Evolutionary conservation across 2,329 filamentous ascomycete genomes (phyloP).

Genomic region (Coccinonectria pachysandricola): DNA sequence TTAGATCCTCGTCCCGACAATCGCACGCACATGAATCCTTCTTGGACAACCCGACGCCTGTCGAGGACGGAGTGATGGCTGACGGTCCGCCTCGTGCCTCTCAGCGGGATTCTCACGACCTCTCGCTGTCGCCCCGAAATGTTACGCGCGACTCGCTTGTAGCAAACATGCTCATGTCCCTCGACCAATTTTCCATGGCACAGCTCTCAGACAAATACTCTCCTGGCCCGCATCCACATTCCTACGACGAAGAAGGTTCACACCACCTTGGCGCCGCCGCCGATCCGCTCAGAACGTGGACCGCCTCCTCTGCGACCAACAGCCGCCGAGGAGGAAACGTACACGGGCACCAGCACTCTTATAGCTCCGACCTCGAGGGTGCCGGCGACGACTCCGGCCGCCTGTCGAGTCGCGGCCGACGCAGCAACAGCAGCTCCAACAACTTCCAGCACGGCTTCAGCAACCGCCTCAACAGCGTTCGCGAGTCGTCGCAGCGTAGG

Average conservation of each 20-base stretch:
- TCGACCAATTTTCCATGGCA: conserved; percentile 67
- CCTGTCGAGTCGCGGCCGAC: conserved; percentile 49
- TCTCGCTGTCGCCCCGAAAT: conserved; percentile 67
- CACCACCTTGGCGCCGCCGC: conserved; percentile 16
- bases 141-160: conserved; percentile 84
- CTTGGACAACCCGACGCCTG: conserved; percentile 20
- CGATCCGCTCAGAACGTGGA: conserved; percentile 26
- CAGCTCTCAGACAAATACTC: conserved; percentile 24
- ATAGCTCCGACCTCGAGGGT: conserved; percentile 51
- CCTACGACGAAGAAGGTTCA: conserved; percentile 17
- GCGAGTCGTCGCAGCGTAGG: conserved; percentile 31
- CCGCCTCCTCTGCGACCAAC: conserved; percentile 16
- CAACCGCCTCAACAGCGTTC: conserved; percentile 53
- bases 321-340: conserved; percentile 13
- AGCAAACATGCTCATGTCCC: conserved; percentile 87
- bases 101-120: conserved; percentile 66
- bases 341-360: conserved; percentile 36
- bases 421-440: conserved; percentile 74
- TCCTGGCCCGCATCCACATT: conserved; percentile 13
- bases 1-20: conserved; percentile 16
- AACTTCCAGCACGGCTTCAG: conserved; percentile 21
- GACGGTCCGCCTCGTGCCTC: conserved; percentile 16
- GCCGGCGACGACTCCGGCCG: conserved; percentile 44
- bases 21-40: conserved; percentile 20
- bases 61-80: conserved; percentile 21